Conservation (phyloP, 495 filamentous ascomycete genomes). For the Astrothelium macrocarpum region DNA sequence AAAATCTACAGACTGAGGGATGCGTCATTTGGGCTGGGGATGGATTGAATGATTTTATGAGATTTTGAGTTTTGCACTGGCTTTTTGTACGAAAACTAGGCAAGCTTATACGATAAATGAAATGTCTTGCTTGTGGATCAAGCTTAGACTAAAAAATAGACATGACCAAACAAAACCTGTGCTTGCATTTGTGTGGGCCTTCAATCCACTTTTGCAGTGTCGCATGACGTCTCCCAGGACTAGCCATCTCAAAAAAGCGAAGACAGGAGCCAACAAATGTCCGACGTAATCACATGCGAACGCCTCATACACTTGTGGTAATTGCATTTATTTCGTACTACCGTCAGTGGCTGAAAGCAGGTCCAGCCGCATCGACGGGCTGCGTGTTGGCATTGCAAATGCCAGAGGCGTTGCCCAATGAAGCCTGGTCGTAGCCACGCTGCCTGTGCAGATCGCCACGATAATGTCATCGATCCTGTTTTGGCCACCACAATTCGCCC, state of each 20-base stretch:
- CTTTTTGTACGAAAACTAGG: background rate
- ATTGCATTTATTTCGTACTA: background rate
- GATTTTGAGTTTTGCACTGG: background rate
- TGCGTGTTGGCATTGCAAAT: background rate
- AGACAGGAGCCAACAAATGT: no score
- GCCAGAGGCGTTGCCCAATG: no score
- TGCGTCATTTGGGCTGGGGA: background rate
- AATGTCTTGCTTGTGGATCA: slow-evolving; percentile 1
- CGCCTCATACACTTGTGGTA: background rate
- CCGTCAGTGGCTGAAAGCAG: background rate
- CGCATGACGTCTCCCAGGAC: no score
- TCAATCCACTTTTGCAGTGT: no score
- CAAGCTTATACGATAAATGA: background rate
- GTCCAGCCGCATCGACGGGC: no score
- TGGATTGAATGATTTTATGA: background rate
- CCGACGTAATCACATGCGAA: background rate
- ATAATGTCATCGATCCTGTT: background rate
- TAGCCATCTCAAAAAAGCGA: no score
- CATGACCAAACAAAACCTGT: background rate
- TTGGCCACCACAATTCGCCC: background rate
- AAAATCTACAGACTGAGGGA: background rate
- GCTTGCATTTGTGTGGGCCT: background rate
- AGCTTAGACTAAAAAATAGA: background rate
- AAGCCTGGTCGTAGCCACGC: no score
- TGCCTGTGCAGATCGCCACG: background rate